Base-by-base conservation (phyloP, 257 asterid genomes). In the Plantago ovata region DNA sequence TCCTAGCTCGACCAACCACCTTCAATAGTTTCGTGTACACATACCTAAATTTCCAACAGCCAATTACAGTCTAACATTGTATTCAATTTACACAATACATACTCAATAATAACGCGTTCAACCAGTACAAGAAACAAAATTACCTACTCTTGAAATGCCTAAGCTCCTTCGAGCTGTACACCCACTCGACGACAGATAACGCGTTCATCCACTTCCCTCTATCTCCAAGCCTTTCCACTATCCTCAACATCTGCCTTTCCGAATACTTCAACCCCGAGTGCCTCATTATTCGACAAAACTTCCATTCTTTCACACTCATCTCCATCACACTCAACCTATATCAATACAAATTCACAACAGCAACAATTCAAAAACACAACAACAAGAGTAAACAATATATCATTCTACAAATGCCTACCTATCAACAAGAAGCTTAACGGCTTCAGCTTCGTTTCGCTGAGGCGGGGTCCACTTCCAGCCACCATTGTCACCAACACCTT, bases 171-270 rank as follows among this genome's bases (percentile, higher is more conserved):
- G 89, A 76, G 60, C 47, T 75, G 67, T 82, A 89, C 38, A 86
- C 86, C 94, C 95, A 93, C 42, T 89, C 84, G 47, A 93, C 98
- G 61, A 86, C 81, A 63, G 95, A 79, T 32, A 74, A 53, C 9
- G 97, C 94, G 42, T 84, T 89, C 75, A 62, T 81, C 97, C 97
- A 93, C 20, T 81, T 80, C 65, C 95, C 89, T 68, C 70, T 82
- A 53, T 70, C 57, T 58, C 98, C 97, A 54, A 93, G 94, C 57
- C 88, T 88, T 64, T 72, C 84, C 39, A 93, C 91, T 50, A 93
- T 77, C 79, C 69, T 89, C 81, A 89, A 68, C 95, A 93, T 74
- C 62, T 89, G 98, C 62, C 66, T 74, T 71, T 93, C 98, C 9
- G 97, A 84, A 68, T 75, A 93, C 70, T 79, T 91, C 73, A 93